Evolutionary conservation across 345 rosid genomes (phyloP).

Genomic region (Rhizophora apiculata): DNA sequence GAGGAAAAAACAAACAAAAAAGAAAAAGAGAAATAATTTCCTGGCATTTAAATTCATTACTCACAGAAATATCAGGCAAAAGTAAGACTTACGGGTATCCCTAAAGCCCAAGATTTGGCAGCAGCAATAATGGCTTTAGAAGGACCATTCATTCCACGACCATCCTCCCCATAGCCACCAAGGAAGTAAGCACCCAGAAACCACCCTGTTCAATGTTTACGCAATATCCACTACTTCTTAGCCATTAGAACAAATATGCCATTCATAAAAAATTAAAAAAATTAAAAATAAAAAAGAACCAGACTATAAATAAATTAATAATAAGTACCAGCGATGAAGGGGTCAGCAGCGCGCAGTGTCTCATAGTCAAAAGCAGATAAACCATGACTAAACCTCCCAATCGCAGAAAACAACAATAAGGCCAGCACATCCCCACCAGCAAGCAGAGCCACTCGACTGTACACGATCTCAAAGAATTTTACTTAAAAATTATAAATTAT

Average conservation of each 20-base stretch:
- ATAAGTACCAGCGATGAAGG: constrained; percentile 75
- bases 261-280: neutral
- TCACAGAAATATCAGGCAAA: neutral
- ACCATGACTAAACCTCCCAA: constrained; percentile 91
- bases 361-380: constrained; percentile 57
- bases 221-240: neutral
- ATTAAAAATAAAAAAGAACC: neutral
- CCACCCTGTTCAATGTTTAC: constrained; percentile 58
- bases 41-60: neutral
- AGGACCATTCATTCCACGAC: constrained; percentile 74
- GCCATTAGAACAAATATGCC: neutral
- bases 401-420: constrained; percentile 68
- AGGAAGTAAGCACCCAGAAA: constrained; percentile 88
- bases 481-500: neutral
- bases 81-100: constrained; percentile 64
- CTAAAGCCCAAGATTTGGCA: constrained; percentile 77
- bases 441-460: constrained; percentile 73
- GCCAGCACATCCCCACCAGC: constrained; percentile 92
- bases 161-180: constrained; percentile 82
- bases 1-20: no score
- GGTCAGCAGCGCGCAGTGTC: constrained; percentile 89
- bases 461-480: neutral
- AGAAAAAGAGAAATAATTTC: no score
- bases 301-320: neutral
- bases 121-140: constrained; percentile 69